Percentiles rank a stretch among this genome's conserved stretches.
phyloP scores from a whole-genome alignment of 495 filamentous ascomycete genomes.

The Eremomyces bilateralis region DNA sequence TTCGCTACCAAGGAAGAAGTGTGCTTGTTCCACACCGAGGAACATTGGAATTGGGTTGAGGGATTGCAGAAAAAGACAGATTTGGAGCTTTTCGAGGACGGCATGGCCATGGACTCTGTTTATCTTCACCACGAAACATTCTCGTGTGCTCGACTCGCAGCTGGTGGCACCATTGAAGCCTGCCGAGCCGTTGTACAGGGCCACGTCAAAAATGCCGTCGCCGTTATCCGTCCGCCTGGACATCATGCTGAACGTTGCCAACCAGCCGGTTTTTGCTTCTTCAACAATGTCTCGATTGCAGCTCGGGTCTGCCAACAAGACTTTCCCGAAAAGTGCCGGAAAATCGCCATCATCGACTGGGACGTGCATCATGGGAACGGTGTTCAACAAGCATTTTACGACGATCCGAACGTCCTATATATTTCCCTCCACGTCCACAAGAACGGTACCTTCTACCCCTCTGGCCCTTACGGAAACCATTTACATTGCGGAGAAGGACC shows the following conservation, averaged over 20 bases:
- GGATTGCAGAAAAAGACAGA: conserved; percentile 31
- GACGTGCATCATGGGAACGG: conserved; percentile 79
- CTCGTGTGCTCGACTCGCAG: conserved; percentile 57
- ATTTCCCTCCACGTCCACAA: conserved; percentile 86
- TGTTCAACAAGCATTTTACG: conserved; percentile 88
- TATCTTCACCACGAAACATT: conserved; percentile 75
- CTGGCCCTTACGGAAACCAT: conserved; percentile 48
- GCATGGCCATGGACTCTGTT: conserved; percentile 54
- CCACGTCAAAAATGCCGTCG: conserved; percentile 77
- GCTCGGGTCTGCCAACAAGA: conserved; percentile 59
- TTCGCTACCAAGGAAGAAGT: conserved; percentile 58
- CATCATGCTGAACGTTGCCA: conserved; percentile 77
- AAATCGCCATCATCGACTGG: conserved; percentile 89
- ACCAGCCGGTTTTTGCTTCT: conserved; percentile 86
- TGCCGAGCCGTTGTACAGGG: conserved; percentile 63
- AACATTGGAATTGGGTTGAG: conserved; percentile 59
- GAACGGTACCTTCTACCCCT: conserved; percentile 70
- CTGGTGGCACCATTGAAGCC: conserved; percentile 90
- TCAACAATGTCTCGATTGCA: conserved; percentile 90
- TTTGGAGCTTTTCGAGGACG: conserved; percentile 41
- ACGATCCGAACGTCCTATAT: conserved; percentile 86
- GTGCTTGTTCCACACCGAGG: conserved; percentile 45
- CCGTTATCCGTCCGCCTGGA: conserved; percentile 81
- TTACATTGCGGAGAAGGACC: conserved; percentile 50
- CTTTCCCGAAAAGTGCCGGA: conserved; percentile 57